Evolutionary conservation across 108 stramenopile genomes (phyloP).

Genomic region (Mediolabrus comicus): DNA sequence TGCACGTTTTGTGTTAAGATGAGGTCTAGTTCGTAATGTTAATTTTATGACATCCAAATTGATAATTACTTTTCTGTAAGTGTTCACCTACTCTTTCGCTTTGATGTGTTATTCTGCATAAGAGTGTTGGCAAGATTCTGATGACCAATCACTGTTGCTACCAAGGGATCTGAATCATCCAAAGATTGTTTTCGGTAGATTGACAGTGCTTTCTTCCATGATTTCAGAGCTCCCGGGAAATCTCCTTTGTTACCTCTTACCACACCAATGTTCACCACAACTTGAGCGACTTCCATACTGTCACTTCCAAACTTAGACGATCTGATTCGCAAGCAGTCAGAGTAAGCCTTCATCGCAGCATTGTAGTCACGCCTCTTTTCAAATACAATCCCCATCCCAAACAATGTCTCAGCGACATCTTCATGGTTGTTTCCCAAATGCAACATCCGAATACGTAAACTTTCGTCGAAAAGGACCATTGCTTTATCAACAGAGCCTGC

Average conservation of each 20-base stretch:
- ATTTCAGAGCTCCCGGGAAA: conserved; percentile 40
- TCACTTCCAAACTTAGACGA: conserved; percentile 39
- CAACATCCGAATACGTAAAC: conserved; percentile 43
- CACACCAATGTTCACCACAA: conserved; percentile 47
- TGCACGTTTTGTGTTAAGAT: too few species aligned
- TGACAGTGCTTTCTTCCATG: conserved; percentile 46
- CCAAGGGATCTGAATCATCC: conserved; percentile 31
- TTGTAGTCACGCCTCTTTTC: conserved; percentile 39
- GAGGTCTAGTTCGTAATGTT: too few species aligned
- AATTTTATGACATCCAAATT: too few species aligned
- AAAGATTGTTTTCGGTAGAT: conserved; percentile 42
- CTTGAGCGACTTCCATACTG: conserved; percentile 49
- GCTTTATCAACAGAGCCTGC: conserved; percentile 45
- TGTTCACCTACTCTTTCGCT: too few species aligned
- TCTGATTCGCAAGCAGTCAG: conserved; percentile 44
- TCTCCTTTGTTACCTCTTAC: conserved; percentile 47
- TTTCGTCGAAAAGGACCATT: conserved; percentile 50
- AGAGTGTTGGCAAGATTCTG: conserved; percentile 24
- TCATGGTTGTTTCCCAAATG: conserved; percentile 43
- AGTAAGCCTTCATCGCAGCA: conserved; percentile 47
- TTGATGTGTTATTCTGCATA: conserved; percentile 7
- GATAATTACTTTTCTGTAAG: too few species aligned
- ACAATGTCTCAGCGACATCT: conserved; percentile 52
- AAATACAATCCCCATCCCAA: conserved; percentile 49
- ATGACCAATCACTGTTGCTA: conserved; percentile 36